These are phyloP conservation scores for Gossypium turneri DNA, from an alignment of 345 rosid genomes.

Conservation along the genomic window DNA sequence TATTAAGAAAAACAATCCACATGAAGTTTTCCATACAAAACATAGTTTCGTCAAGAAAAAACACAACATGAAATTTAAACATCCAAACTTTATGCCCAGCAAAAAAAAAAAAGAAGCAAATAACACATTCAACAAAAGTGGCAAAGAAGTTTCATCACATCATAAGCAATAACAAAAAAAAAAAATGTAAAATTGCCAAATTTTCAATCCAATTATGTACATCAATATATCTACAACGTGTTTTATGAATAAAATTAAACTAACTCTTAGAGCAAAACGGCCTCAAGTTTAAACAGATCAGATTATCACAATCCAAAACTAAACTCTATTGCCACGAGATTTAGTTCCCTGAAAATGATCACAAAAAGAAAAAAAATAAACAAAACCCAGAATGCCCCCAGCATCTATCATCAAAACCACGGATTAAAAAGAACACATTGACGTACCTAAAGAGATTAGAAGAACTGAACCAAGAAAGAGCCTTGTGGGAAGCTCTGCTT, in stretches of 20 bases:
- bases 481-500: slow-evolving; percentile 38
- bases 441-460: slow-evolving; percentile 41
- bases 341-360: neutral
- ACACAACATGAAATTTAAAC: neutral
- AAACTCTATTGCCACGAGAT: neutral
- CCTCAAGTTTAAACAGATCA: neutral
- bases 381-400: neutral
- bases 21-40: neutral
- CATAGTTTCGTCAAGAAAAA: neutral
- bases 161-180: slow-evolving; percentile 9
- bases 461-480: slow-evolving; percentile 29
- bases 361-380: neutral
- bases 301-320: neutral
- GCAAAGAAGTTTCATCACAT: neutral
- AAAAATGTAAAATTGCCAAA: neutral
- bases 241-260: neutral
- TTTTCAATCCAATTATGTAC: neutral
- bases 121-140: neutral
- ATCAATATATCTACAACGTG: neutral
- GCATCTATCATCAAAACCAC: neutral
- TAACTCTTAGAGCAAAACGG: neutral
- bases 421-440: neutral
- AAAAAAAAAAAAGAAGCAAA: neutral
- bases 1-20: neutral
- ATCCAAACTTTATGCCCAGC: neutral